Evolutionary conservation across 2,329 filamentous ascomycete genomes (phyloP).

Genomic region (Botryotinia globosa): DNA sequence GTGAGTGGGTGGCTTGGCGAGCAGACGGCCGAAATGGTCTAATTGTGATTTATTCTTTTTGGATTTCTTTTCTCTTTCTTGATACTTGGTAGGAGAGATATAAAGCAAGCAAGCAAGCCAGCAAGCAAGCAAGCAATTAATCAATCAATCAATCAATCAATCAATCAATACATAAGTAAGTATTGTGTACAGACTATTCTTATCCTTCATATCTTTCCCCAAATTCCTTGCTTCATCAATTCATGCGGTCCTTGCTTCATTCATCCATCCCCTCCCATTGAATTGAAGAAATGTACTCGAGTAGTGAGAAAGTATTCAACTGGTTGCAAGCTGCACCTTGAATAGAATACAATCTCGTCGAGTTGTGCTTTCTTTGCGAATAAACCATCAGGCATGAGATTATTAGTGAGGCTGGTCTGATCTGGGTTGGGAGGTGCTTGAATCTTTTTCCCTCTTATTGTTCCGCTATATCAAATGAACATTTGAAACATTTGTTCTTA

Average conservation of each 20-base stretch:
- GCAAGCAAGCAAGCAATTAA: too few relatives aligned
- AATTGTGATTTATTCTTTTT: background rate
- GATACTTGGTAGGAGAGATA: background rate
- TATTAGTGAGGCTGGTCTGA: background rate
- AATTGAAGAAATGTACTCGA: background rate
- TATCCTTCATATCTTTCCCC: background rate
- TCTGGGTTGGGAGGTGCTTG: background rate
- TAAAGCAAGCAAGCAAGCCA: background rate
- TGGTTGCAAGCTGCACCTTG: background rate
- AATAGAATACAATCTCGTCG: background rate
- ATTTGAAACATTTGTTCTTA: background rate
- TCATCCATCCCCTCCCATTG: background rate
- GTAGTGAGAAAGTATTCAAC: background rate
- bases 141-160: background rate
- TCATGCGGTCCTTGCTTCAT: too few relatives aligned
- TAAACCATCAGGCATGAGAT: background rate
- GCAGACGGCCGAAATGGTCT: background rate
- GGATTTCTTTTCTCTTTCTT: background rate
- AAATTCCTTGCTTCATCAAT: background rate
- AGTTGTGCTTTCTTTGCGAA: background rate
- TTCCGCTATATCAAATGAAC: background rate
- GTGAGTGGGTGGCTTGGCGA: background rate
- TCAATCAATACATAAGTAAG: background rate
- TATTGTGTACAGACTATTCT: background rate
- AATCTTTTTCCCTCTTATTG: background rate